Percentiles rank a stretch among this genome's conserved stretches.
Evolutionary conservation across 768 basidiomycete genomes (phyloP).

Genomic region (Amyloporia xantha): DNA sequence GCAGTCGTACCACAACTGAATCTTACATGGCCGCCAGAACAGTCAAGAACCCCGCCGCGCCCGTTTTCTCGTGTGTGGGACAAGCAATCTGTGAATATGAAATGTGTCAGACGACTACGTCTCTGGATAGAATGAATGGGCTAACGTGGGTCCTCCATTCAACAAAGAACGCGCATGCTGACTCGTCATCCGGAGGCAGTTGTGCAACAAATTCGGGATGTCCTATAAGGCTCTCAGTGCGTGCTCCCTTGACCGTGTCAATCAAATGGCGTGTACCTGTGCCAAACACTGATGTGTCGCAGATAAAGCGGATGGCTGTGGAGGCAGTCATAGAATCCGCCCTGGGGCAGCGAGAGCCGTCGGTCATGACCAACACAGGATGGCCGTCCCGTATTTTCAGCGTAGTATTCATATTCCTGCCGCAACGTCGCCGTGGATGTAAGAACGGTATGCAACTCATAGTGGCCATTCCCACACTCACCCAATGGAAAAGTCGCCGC

Average conservation of each 20-base stretch:
- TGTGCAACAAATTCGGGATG: slow-evolving; percentile 54
- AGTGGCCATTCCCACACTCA: slow-evolving; percentile 27
- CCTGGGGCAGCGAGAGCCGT: slow-evolving; percentile 61
- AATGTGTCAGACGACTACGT: not conserved
- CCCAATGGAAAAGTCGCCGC: slow-evolving; percentile 72
- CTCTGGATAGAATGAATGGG: too few species aligned
- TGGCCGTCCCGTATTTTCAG: slow-evolving; percentile 45
- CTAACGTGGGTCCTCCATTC: slow-evolving; percentile 69
- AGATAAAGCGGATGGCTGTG: slow-evolving; percentile 70
- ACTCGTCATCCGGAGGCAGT: slow-evolving; percentile 59
- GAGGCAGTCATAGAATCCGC: slow-evolving; percentile 45
- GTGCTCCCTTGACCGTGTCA: not conserved
- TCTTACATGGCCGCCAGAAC: slow-evolving; percentile 57
- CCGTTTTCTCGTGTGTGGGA: slow-evolving; percentile 51
- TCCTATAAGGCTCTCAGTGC: slow-evolving; percentile 23
- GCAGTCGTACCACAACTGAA: not conserved
- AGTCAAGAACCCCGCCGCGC: slow-evolving; percentile 45
- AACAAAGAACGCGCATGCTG: slow-evolving; percentile 70
- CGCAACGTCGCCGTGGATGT: too few species aligned
- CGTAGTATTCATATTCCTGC: slow-evolving; percentile 58
- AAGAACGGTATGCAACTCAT: too few species aligned
- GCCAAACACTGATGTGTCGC: slow-evolving; percentile 58
- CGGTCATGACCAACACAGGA: slow-evolving; percentile 49
- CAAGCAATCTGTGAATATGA: slow-evolving; percentile 55
- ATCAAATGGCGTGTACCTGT: slow-evolving; percentile 30